phyloP scores from a whole-genome alignment of 1,284 basidiomycete genomes.

The Cryptococcus sp. region DNA sequence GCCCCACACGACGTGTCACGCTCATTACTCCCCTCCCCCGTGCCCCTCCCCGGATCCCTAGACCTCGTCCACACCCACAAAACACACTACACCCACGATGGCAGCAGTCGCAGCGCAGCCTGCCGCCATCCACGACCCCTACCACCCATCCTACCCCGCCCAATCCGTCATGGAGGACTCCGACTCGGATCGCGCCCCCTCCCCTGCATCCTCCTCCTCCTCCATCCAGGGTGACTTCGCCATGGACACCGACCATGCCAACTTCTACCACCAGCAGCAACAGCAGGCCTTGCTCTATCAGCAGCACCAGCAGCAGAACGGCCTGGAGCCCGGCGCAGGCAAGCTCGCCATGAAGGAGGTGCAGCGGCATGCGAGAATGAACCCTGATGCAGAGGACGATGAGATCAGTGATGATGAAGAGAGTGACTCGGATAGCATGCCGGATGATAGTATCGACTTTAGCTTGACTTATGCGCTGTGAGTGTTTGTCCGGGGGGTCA shows the following conservation, averaged over 20 bases:
- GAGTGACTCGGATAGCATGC: constrained; percentile 50
- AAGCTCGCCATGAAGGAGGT: constrained; percentile 2
- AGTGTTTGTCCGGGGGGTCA: constrained; percentile 14
- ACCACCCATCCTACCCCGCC: too few relatives aligned
- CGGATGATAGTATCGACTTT: constrained; percentile 56
- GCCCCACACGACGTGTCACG: too few relatives aligned
- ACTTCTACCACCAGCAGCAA: constrained; percentile 53
- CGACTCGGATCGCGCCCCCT: constrained; percentile 5
- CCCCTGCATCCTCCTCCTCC: neutral
- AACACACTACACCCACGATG: too few relatives aligned
- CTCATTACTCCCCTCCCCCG: too few relatives aligned
- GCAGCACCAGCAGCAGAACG: constrained; percentile 29
- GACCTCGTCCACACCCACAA: too few relatives aligned
- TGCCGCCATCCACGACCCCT: too few relatives aligned
- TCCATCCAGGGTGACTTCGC: constrained; percentile 34
- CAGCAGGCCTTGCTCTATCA: constrained; percentile 33
- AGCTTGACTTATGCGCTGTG: constrained; percentile 54
- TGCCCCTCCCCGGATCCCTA: too few relatives aligned
- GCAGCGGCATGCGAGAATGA: constrained; percentile 1
- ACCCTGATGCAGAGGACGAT: constrained; percentile 24
- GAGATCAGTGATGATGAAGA: constrained; percentile 38
- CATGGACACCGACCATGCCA: constrained; percentile 51
- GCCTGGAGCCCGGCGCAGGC: constrained; percentile 1
- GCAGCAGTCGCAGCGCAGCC: too few relatives aligned
- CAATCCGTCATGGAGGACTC: constrained; percentile 34